Base-by-base conservation (phyloP, 148 eudicot species). In the Amaranthus cruentus region DNA sequence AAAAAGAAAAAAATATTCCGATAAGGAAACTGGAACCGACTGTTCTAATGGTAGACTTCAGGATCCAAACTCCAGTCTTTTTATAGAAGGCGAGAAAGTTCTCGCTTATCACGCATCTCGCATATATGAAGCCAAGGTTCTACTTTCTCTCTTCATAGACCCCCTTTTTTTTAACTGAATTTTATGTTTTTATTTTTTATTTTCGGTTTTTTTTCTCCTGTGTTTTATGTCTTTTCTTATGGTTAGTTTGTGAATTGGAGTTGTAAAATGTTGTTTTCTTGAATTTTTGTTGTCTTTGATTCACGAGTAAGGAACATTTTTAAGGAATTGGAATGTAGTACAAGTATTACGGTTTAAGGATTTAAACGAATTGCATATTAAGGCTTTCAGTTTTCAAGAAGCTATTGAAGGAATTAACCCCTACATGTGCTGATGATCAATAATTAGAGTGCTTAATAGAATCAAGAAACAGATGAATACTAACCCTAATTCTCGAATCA, bases 31-130 rank as follows among this genome's bases (percentile, higher is more conserved):
- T 74, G 85, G 85, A 68, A 92, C 90, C 15, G 83, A 90, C 50
- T 84, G 81, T 38, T 81, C 91, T 65, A 83, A 81, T 74, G 93
- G 87, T 62, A 85, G 76, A 13, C 78, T 68, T n/a, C 85, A 89
- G 2, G 92, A 81, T 9, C 78, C 87, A 38, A 76, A 71, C 18
- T 71, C 93, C 6, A 61, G 79, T 62, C 69, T 87, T 51, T 95
- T 81, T 82, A 53, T 85, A 69, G 96, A 86, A 75, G 96, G 92
- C 62, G 98, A 95, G 70, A 91, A 88, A 72, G 97, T 95, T 14
- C 96, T 94, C 48, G 98, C 98, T 42, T 94, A 89, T 76, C 98
- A 91, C 57, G 98, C 97, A 57, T 97, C 98, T 74, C 91, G 95
- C 72, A 89, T 94, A 79, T 94, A 91, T 80, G 93, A 91, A 86